phyloP scores from a whole-genome alignment of 805 yeast species.

The Candida loeiensis region DNA sequence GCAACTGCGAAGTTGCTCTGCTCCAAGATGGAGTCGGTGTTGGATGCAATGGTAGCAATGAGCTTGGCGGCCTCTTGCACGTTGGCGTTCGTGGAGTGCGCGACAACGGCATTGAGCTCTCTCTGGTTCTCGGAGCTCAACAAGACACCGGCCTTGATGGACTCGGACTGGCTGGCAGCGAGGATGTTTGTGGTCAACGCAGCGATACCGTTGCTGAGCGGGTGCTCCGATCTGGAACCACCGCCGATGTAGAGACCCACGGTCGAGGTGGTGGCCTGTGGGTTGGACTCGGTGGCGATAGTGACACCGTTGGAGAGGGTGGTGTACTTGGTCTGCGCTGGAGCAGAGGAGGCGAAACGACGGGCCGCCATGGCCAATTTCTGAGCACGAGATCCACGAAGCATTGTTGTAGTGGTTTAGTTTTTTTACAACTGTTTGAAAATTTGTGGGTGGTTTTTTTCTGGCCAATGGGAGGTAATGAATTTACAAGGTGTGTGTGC shows the following conservation, averaged over 20 bases:
- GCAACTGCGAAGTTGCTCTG: constrained; percentile 47
- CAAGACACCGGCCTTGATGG: constrained; percentile 52
- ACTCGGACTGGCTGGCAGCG: constrained; percentile 30
- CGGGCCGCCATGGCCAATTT: constrained; percentile 34
- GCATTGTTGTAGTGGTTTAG: constrained; percentile 22
- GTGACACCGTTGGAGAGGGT: constrained; percentile 71
- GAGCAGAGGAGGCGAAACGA: constrained; percentile 58
- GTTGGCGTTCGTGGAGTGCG: constrained; percentile 54
- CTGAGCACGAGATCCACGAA: constrained; percentile 41
- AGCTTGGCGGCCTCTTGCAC: constrained; percentile 49
- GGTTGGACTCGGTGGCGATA: constrained; percentile 65
- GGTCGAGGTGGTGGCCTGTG: constrained; percentile 52
- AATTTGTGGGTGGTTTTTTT: constrained; percentile 9
- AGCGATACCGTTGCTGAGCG: constrained; percentile 80
- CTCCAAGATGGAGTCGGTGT: constrained; percentile 33
- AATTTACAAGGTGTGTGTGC: constrained; percentile 17
- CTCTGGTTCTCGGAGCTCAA: constrained; percentile 52
- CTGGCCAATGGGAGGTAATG: constrained; percentile 19
- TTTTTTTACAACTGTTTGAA: constrained; percentile 10
- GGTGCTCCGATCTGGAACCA: constrained; percentile 76
- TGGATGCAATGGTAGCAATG: constrained; percentile 44
- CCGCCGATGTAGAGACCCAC: constrained; percentile 71
- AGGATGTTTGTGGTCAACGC: constrained; percentile 56
- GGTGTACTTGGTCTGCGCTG: constrained; percentile 62
- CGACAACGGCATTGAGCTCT: constrained; percentile 63